These are phyloP conservation scores for Chenopodium formosanum DNA, from an alignment of 148 eudicot species.

Conservation along the genomic window DNA sequence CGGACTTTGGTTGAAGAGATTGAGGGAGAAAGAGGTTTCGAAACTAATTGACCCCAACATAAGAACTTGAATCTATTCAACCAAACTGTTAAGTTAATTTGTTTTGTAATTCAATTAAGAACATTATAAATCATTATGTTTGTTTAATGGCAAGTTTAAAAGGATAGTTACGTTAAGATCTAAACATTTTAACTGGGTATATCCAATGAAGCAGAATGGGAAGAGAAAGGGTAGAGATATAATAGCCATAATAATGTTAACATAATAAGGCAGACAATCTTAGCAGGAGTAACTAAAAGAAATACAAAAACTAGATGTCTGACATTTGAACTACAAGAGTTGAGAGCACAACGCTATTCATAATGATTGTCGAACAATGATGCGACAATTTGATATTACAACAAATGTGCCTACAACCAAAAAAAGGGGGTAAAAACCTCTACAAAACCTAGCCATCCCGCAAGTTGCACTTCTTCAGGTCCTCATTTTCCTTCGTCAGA, in stretches of 20 bases:
- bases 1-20: too few relatives aligned
- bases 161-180: too few relatives aligned
- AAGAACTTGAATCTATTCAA: too few relatives aligned
- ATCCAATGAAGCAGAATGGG: neutral
- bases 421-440: neutral
- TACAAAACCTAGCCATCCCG: slow-evolving; percentile 28
- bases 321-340: slow-evolving; percentile 1
- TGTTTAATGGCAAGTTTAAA: too few relatives aligned
- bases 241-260: neutral
- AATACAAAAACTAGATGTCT: slow-evolving; percentile 1
- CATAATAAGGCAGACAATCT: neutral
- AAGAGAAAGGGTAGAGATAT: neutral
- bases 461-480: slow-evolving; percentile 38
- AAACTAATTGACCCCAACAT: too few relatives aligned
- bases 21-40: too few relatives aligned
- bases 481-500: slow-evolving; percentile 63
- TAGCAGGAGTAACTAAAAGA: neutral
- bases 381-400: slow-evolving; percentile 12
- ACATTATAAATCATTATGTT: too few relatives aligned
- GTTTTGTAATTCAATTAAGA: too few relatives aligned
- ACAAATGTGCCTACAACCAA: neutral
- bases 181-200: too few relatives aligned
- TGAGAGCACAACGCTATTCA: slow-evolving; percentile 1
- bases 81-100: too few relatives aligned
- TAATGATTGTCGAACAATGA: slow-evolving; percentile 7